Percentiles rank a stretch among this genome's conserved stretches.
Conservation (phyloP, 2,329 filamentous ascomycete species). For the Paecilomyces sp. region DNA sequence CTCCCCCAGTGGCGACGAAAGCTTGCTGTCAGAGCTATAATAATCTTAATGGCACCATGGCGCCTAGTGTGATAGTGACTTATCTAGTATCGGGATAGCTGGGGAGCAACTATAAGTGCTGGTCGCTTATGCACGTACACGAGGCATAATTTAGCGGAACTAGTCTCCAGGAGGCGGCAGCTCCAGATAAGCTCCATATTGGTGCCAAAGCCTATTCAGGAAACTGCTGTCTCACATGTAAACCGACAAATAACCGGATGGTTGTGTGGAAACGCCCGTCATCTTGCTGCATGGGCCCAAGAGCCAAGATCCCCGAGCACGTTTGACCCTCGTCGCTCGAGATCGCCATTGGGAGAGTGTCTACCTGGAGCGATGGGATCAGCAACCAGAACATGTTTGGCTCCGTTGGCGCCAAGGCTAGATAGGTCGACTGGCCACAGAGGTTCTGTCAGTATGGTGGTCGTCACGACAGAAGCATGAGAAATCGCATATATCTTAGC, state of each 20-base stretch:
- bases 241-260: neutral
- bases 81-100: neutral
- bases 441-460: neutral
- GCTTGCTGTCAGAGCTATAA: conserved; percentile 1
- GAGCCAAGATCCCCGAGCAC: neutral
- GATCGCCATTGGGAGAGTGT: neutral
- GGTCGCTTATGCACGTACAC: neutral
- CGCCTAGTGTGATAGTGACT: neutral
- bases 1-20: neutral
- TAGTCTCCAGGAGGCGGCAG: neutral
- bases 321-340: neutral
- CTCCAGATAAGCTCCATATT: neutral
- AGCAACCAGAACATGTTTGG: neutral
- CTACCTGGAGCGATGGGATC: neutral
- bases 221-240: neutral
- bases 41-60: neutral
- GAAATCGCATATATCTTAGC: neutral
- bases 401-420: neutral
- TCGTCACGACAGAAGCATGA: neutral
- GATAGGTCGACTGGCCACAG: neutral
- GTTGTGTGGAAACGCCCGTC: neutral
- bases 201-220: neutral
- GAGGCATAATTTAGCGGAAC: neutral
- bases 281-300: neutral
- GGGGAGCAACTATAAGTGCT: neutral